Conservation (phyloP, 352 stramenopile species). For the Phytophthora chlamydospora region DNA sequence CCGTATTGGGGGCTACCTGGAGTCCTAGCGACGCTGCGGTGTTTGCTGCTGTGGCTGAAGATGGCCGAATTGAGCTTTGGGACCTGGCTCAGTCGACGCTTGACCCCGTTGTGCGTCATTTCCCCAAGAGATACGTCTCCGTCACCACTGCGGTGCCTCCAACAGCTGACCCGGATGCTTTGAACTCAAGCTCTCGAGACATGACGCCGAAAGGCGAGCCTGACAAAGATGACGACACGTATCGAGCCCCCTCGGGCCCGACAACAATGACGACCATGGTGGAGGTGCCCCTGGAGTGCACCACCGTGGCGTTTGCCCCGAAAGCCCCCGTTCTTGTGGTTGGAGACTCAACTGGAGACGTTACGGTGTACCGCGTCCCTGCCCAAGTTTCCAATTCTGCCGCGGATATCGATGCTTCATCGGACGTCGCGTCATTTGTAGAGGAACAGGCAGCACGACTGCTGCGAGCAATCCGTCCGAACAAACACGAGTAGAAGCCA, state of each 20-base stretch:
- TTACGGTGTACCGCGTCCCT: slow-evolving; percentile 76
- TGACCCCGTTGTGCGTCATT: slow-evolving; percentile 83
- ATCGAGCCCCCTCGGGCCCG: slow-evolving; percentile 1
- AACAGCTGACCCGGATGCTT: slow-evolving; percentile 2
- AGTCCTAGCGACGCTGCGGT: slow-evolving; percentile 83
- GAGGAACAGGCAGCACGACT: slow-evolving; percentile 69
- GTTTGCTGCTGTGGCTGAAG: slow-evolving; percentile 86
- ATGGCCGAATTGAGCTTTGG: slow-evolving; percentile 93
- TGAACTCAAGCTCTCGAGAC: slow-evolving; percentile 18
- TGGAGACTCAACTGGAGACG: slow-evolving; percentile 75
- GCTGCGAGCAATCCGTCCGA: slow-evolving; percentile 54
- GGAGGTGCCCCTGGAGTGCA: slow-evolving; percentile 68
- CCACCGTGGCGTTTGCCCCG: slow-evolving; percentile 70
- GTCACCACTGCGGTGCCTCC: slow-evolving; percentile 14
- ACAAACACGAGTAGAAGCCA: slow-evolving; percentile 52
- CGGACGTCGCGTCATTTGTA: slow-evolving; percentile 27
- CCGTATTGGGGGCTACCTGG: slow-evolving; percentile 88
- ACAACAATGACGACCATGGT: slow-evolving; percentile 17
- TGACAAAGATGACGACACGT: slow-evolving; percentile 8
- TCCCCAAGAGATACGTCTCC: slow-evolving; percentile 60
- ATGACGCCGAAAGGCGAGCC: slow-evolving; percentile 20
- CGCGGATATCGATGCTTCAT: slow-evolving; percentile 1
- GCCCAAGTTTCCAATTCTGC: slow-evolving; percentile 35
- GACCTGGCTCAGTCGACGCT: slow-evolving; percentile 85
- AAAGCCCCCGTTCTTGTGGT: slow-evolving; percentile 77